Evolutionary conservation across 768 basidiomycete species (phyloP).

Genomic region (Lanmaoa rubissima): DNA sequence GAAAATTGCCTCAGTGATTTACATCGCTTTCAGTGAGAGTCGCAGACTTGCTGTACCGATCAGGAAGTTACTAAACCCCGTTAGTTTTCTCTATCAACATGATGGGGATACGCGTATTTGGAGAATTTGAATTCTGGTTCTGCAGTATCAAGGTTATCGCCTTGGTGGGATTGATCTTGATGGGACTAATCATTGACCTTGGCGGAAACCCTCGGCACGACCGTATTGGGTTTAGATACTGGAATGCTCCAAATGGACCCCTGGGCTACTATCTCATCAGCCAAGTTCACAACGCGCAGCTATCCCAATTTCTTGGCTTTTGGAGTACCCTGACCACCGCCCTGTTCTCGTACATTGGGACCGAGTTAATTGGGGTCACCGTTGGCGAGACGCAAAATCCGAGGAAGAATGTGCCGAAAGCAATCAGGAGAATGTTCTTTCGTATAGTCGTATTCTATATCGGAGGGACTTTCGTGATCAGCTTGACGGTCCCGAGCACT

Average conservation of each 20-base stretch:
- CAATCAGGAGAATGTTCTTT: slow-evolving; percentile 41
- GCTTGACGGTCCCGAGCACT: slow-evolving; percentile 39
- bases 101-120: slow-evolving; percentile 61
- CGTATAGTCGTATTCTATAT: slow-evolving; percentile 33
- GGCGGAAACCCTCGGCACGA: slow-evolving; percentile 48
- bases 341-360: slow-evolving; percentile 38
- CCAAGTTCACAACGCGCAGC: slow-evolving; percentile 35
- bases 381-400: slow-evolving; percentile 42
- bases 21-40: slow-evolving; percentile 54
- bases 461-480: slow-evolving; percentile 39
- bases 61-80: neutral
- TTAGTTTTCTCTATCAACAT: slow-evolving; percentile 55
- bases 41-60: neutral
- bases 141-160: slow-evolving; percentile 46
- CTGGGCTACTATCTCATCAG: slow-evolving; percentile 24
- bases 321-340: slow-evolving; percentile 32
- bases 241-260: slow-evolving; percentile 29
- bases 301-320: slow-evolving; percentile 34
- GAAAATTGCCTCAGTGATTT: slow-evolving; percentile 42
- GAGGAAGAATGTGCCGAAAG: slow-evolving; percentile 40
- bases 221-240: slow-evolving; percentile 47
- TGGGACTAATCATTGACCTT: slow-evolving; percentile 50
- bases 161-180: slow-evolving; percentile 39
- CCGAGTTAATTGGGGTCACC: slow-evolving; percentile 39
- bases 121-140: slow-evolving; percentile 57